A percentile compares a stretch with the other conserved stretches of the same genome.
phyloP scores from a whole-genome alignment of 257 asterid genomes.

The Asclepias syriaca region DNA sequence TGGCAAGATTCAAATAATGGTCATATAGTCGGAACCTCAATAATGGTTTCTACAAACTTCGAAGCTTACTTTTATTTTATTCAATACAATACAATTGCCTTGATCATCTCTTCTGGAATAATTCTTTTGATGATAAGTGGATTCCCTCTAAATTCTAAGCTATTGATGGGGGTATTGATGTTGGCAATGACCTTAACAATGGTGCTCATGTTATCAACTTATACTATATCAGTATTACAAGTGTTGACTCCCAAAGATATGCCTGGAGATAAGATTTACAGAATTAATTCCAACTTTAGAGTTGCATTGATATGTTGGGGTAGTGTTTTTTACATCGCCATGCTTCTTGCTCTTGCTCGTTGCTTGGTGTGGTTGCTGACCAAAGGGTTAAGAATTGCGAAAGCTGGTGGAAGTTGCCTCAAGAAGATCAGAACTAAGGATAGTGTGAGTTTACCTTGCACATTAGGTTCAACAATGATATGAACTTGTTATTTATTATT shows the following conservation, averaged over 20 bases:
- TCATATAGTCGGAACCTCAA: not conserved
- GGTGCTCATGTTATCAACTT: not conserved
- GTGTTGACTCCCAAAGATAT: too few relatives aligned
- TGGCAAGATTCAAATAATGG: not conserved
- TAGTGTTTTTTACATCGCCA: not conserved
- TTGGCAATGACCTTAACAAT: not conserved
- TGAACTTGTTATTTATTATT: too few relatives aligned
- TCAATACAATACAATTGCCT: too few relatives aligned
- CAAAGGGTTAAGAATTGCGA: too few relatives aligned
- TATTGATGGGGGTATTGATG: too few relatives aligned
- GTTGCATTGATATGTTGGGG: too few relatives aligned
- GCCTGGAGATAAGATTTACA: too few relatives aligned
- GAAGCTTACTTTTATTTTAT: not conserved
- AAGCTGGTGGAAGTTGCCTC: too few relatives aligned
- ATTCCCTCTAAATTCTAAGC: not conserved
- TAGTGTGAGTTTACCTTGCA: too few relatives aligned
- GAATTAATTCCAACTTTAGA: too few relatives aligned
- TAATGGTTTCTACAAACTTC: not conserved
- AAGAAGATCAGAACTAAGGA: too few relatives aligned
- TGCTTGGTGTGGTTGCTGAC: not conserved
- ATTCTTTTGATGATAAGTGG: not conserved
- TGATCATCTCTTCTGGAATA: not conserved
- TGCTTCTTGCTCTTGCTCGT: not conserved
- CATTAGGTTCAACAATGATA: too few relatives aligned
- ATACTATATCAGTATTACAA: not conserved